These are phyloP conservation scores for Chloris gayana DNA, from an alignment of 176 grass and related monocot species.

Conservation along the genomic window DNA sequence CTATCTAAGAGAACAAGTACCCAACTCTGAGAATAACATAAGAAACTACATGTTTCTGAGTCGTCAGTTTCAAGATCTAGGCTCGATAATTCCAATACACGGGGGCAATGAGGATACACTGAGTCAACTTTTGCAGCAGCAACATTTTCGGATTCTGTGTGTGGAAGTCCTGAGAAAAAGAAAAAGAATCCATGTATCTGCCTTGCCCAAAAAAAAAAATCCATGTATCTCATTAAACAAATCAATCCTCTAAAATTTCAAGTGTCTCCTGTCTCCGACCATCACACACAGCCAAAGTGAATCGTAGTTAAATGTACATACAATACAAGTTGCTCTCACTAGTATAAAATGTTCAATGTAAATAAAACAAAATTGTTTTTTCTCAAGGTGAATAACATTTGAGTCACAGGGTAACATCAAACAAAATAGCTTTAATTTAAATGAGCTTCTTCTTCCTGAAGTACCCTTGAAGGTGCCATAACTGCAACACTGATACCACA, in stretches of 20 bases:
- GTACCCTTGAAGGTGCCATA: slow-evolving; percentile 79
- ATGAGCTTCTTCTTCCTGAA: slow-evolving; percentile 96
- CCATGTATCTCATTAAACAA: no score
- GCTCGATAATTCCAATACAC: not conserved
- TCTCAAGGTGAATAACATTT: slow-evolving; percentile 20
- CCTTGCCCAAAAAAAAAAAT: no score
- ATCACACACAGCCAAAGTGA: not conserved
- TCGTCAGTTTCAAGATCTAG: not conserved
- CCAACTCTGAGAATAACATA: not conserved
- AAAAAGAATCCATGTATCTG: no score
- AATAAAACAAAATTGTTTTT: slow-evolving; percentile 3
- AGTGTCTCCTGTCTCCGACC: not conserved
- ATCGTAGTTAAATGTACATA: not conserved
- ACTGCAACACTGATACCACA: slow-evolving; percentile 65
- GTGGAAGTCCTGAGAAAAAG: no score
- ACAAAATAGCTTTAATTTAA: slow-evolving; percentile 33
- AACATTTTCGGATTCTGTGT: not conserved
- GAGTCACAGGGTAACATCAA: slow-evolving; percentile 15
- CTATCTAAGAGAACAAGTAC: no score
- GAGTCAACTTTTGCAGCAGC: not conserved
- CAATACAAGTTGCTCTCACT: slow-evolving; percentile 23
- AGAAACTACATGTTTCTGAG: not conserved
- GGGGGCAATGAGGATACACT: not conserved
- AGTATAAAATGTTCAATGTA: slow-evolving; percentile 8
- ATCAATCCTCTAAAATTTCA: no score